A percentile compares a stretch with the other conserved stretches of the same genome.
These are phyloP conservation scores for Thyridium curvatum DNA, from an alignment of 2,329 filamentous ascomycete species.

Conservation along the genomic window DNA sequence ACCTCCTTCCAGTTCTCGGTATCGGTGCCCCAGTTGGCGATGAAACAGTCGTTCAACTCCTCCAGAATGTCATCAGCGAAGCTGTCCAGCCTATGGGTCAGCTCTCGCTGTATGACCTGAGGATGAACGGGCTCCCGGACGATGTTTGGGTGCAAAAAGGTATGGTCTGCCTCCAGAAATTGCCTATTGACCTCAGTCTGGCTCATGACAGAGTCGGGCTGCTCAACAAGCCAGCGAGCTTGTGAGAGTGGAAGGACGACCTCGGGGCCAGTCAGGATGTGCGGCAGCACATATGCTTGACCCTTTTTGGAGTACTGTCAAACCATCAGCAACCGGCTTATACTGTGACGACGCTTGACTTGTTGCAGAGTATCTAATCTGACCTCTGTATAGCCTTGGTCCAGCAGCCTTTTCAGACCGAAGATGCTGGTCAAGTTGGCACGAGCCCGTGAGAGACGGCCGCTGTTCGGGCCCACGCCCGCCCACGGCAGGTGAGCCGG, in stretches of 20 bases:
- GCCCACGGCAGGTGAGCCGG: conserved; percentile 18
- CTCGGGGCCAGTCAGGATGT: conserved; percentile 24
- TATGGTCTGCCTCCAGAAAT: conserved; percentile 24
- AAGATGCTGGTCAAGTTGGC: conserved; percentile 19
- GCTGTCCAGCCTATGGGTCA: conserved; percentile 19
- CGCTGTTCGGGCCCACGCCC: conserved; percentile 8
- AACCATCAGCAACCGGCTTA: no score
- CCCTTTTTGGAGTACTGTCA: conserved; percentile 21
- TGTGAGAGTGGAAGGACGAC: conserved; percentile 22
- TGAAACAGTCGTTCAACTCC: conserved; percentile 18
- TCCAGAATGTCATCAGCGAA: conserved; percentile 23
- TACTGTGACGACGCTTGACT: no score
- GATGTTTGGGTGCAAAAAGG: conserved; percentile 21
- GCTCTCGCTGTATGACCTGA: conserved; percentile 21
- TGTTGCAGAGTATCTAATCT: no score
- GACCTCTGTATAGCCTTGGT: conserved; percentile 21
- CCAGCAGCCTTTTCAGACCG: conserved; percentile 15
- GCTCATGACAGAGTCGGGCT: conserved; percentile 22
- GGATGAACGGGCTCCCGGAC: conserved; percentile 22
- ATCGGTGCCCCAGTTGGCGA: conserved; percentile 20
- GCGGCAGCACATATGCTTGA: conserved; percentile 21
- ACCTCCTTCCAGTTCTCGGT: conserved; percentile 21
- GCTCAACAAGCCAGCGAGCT: conserved; percentile 21
- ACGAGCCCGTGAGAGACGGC: conserved; percentile 11
- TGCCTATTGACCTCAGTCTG: conserved; percentile 24